A percentile compares a stretch with the other conserved stretches of the same genome.
Conservation (phyloP, 257 asterid genomes). For the Eustoma russellianum region DNA sequence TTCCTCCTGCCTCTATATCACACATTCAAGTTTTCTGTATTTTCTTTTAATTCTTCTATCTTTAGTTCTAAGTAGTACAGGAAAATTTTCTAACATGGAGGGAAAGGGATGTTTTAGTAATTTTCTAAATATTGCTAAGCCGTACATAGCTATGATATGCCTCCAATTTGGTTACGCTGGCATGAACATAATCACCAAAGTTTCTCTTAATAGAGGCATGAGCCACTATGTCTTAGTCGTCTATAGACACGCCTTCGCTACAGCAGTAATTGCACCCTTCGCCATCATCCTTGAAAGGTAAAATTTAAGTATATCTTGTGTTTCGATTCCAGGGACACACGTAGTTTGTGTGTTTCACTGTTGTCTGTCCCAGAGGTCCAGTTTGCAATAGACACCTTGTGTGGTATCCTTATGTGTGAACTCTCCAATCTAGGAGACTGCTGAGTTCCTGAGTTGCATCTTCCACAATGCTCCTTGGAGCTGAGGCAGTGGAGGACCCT, state of each 20-base stretch:
- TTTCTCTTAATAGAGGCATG: constrained; percentile 82
- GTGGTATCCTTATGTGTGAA: too few relatives aligned
- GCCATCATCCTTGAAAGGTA: constrained; percentile 80
- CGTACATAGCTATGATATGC: constrained; percentile 75
- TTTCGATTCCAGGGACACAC: too few relatives aligned
- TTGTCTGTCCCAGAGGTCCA: too few relatives aligned
- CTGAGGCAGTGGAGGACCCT: too few relatives aligned
- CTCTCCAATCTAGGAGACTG: too few relatives aligned
- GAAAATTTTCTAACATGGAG: constrained; percentile 33
- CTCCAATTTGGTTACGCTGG: constrained; percentile 96
- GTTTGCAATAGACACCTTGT: too few relatives aligned
- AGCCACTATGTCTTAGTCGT: constrained; percentile 90
- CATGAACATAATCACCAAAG: constrained; percentile 84
- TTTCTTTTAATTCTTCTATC: neutral
- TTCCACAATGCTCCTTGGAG: too few relatives aligned
- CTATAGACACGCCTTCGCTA: constrained; percentile 89
- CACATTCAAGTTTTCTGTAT: neutral
- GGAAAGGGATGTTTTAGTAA: constrained; percentile 40
- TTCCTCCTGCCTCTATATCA: neutral
- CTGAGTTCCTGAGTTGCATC: too few relatives aligned
- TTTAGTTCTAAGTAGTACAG: neutral
- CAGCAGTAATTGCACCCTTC: constrained; percentile 83
- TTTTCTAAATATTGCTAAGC: constrained; percentile 51
- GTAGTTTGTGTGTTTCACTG: too few relatives aligned
- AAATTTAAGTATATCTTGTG: neutral